Base-by-base conservation (phyloP, 139 green algal species). In the Chlorella sp. region DNA sequence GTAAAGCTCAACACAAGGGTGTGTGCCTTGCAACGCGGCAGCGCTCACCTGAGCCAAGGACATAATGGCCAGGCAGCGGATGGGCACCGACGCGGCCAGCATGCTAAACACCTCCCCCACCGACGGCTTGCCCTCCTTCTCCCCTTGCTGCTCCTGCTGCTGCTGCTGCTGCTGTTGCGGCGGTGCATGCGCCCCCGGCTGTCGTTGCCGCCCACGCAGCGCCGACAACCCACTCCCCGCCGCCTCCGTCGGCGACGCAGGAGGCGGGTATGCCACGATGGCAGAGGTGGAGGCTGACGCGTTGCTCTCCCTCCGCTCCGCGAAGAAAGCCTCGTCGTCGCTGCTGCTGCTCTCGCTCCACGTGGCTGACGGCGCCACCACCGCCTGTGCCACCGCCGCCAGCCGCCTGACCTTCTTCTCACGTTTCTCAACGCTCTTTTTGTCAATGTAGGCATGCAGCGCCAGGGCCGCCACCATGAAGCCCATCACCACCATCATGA, bases 41-140 rank as follows among this genome's bases (percentile, higher is more conserved):
- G 27, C 49, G 2, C 62, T 51, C 70, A 73, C 82, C 78, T 88
- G 92, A 87, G 91, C 87, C 42, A 98, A 62, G 0, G 87, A 88
- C 93, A 98, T 97, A 26, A 96, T 67, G 2, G 91, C 92, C 69
- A 98, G 81, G 83, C 87, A 96, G 49, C 88, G 87, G 49, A 98
- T 94, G 76, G 93, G 85, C 30, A 88, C 81, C 0, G 82, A 90
- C 20, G 71, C 69, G 0, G 75, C 63, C 62, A 97, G 77, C 51
- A 91, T 55, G 51, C 32, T 55, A 34, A 78, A 71, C 17, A 76
- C 74, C 26, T 79, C 72, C 36, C 33, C 31, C 51, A 79, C 49
- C 24, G 42, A 69, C n/a, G 76, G 65, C 79, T 74, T 26, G 31
- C 31, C 71, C 77, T 76, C 33, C 77, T 69, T 32, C 51, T 36